phyloP scores from a whole-genome alignment of 108 stramenopile genomes.

The Mediolabrus comicus region DNA sequence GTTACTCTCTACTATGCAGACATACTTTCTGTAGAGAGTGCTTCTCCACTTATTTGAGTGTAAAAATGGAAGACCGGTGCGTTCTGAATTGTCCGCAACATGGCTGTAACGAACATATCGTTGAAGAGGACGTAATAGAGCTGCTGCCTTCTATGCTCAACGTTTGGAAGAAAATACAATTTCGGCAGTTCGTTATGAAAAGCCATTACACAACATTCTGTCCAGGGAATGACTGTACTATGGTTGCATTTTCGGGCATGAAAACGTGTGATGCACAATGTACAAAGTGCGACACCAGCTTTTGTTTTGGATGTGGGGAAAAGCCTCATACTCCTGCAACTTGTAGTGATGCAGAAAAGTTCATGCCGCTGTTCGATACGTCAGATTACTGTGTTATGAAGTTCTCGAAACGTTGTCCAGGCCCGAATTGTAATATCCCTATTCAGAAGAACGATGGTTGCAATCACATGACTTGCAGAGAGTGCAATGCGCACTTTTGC shows the following conservation, averaged over 20 bases:
- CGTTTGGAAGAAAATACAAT: background rate
- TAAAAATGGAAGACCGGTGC: background rate
- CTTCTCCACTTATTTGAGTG: background rate
- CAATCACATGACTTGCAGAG: slow-evolving; percentile 55
- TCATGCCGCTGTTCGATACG: background rate
- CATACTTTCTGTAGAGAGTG: background rate
- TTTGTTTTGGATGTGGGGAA: background rate
- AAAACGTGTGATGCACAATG: background rate
- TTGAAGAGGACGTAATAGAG: background rate
- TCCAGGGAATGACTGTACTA: background rate
- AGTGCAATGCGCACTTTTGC: slow-evolving; percentile 52
- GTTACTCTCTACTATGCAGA: background rate
- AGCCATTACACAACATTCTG: background rate
- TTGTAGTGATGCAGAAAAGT: background rate
- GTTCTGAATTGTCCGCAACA: background rate
- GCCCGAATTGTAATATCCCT: background rate
- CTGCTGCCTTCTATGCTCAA: background rate
- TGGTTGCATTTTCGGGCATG: background rate
- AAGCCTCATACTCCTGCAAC: background rate
- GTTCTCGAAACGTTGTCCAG: background rate
- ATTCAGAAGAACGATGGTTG: slow-evolving; percentile 57
- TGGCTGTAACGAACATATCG: background rate
- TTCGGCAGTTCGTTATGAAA: background rate
- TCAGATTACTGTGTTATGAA: background rate
- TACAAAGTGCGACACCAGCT: background rate